phyloP scores from a whole-genome alignment of 31 red algal species.

The Odonthalia washingtoniensis region DNA sequence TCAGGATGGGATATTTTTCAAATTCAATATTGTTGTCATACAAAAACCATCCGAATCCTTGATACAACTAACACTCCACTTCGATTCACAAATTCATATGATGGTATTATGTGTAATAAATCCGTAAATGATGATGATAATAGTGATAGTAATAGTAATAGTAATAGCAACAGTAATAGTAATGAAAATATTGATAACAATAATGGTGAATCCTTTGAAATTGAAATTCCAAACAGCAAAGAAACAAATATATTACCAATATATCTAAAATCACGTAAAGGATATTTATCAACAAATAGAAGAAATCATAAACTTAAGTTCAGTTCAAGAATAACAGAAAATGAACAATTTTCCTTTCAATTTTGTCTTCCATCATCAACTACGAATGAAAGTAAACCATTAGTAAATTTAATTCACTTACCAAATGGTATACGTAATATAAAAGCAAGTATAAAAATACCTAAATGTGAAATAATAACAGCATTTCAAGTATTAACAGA shows the following conservation, averaged over 20 bases:
- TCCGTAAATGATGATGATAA: not conserved
- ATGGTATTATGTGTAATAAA: slow-evolving; percentile 29
- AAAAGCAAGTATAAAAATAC: slow-evolving; percentile 50
- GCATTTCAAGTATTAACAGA: slow-evolving; percentile 59
- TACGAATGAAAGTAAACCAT: slow-evolving; percentile 49
- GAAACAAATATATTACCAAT: too few relatives aligned
- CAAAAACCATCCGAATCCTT: slow-evolving; percentile 32
- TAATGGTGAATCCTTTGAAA: slow-evolving; percentile 47
- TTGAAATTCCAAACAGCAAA: too few relatives aligned
- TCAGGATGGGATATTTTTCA: slow-evolving; percentile 60
- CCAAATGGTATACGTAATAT: slow-evolving; percentile 52
- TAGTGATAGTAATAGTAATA: not conserved
- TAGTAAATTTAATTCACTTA: slow-evolving; percentile 31
- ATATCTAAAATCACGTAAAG: too few relatives aligned
- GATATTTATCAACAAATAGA: slow-evolving; percentile 51
- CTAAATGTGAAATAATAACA: slow-evolving; percentile 21
- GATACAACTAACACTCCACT: slow-evolving; percentile 52
- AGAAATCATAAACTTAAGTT: slow-evolving; percentile 33
- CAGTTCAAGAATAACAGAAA: slow-evolving; percentile 25
- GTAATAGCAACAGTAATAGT: not conserved
- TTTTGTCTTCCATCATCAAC: slow-evolving; percentile 62
- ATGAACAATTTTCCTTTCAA: slow-evolving; percentile 57
- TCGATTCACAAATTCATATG: slow-evolving; percentile 43
- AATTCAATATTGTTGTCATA: slow-evolving; percentile 59
- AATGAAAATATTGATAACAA: slow-evolving; percentile 20